phyloP scores from a whole-genome alignment of 352 stramenopile species.

The Globisporangium recalcitrans region DNA sequence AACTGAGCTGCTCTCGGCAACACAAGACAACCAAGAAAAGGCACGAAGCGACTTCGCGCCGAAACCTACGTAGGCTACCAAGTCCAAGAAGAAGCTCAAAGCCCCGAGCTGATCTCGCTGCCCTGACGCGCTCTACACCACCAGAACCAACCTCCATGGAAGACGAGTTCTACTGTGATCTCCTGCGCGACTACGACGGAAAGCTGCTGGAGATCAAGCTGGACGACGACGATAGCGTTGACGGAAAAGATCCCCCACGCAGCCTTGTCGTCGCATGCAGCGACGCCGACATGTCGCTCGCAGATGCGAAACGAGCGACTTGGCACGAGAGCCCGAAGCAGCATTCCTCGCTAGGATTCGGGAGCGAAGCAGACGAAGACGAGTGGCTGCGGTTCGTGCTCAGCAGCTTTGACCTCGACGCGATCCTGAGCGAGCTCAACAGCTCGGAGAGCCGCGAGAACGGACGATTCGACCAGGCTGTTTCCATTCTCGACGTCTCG shows the following conservation, averaged over 20 bases:
- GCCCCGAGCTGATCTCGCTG: not conserved
- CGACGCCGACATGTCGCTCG: not conserved
- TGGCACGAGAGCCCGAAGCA: not conserved
- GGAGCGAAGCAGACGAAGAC: not conserved
- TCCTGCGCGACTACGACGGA: constrained; percentile 22
- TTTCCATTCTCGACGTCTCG: constrained; percentile 7
- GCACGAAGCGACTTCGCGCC: not conserved
- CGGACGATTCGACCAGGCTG: not conserved
- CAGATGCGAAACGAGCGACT: not conserved
- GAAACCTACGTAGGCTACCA: too few relatives aligned
- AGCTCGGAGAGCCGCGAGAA: constrained; percentile 3
- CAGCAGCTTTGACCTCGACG: constrained; percentile 7
- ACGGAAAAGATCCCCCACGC: not conserved
- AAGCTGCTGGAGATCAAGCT: constrained; percentile 34
- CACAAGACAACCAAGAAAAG: not conserved
- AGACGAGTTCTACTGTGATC: constrained; percentile 24
- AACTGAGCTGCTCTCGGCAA: constrained; percentile 5
- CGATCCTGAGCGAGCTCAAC: constrained; percentile 4
- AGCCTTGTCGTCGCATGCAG: not conserved
- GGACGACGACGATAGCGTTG: constrained; percentile 11
- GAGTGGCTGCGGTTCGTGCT: constrained; percentile 3
- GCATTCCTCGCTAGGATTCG: not conserved
- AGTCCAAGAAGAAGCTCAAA: not conserved
- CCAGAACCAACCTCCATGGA: constrained; percentile 7
- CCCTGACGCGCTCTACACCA: constrained; percentile 2